Evolutionary conservation across 768 basidiomycete species (phyloP).

Genomic region (Phylloporus rhodoxanthus): DNA sequence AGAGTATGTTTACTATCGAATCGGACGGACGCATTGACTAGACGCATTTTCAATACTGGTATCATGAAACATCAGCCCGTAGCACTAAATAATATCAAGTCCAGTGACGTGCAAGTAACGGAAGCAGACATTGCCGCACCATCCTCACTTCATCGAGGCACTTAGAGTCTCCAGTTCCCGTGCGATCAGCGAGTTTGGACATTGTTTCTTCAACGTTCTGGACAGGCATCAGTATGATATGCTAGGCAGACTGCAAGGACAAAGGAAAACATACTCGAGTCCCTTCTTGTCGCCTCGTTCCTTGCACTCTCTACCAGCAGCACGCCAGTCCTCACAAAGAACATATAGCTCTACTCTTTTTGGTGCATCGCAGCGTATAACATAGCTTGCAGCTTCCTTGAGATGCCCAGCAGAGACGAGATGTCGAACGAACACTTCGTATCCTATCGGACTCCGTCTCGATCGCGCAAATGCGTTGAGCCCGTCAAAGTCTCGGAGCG

Average conservation of each 20-base stretch:
- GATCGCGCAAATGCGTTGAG: constrained; percentile 82
- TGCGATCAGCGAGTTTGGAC: constrained; percentile 75
- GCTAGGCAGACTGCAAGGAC: neutral
- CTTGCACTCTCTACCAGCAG: constrained; percentile 85
- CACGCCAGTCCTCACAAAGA: constrained; percentile 83
- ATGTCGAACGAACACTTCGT: constrained; percentile 82
- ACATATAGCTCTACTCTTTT: constrained; percentile 84
- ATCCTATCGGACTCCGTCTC: constrained; percentile 91
- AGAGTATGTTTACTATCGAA: constrained; percentile 65
- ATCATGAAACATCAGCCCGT: neutral
- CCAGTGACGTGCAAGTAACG: too few species aligned
- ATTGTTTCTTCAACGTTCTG: constrained; percentile 66
- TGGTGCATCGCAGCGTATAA: constrained; percentile 78
- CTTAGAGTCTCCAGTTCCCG: constrained; percentile 69
- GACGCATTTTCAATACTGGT: neutral
- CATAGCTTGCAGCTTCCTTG: constrained; percentile 74
- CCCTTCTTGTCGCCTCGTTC: constrained; percentile 80
- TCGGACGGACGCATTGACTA: constrained; percentile 49
- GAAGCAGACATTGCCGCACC: too few species aligned
- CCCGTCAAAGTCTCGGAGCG: constrained; percentile 77
- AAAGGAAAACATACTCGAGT: constrained; percentile 60
- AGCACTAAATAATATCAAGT: too few species aligned
- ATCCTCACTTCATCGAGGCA: constrained; percentile 58
- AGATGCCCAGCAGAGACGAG: constrained; percentile 67
- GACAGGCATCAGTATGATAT: constrained; percentile 1